Percentiles rank a stretch among this genome's conserved stretches.
Evolutionary conservation across 169 alveolate species (phyloP).

Genomic region (Cryptosporidium meleagridis): DNA sequence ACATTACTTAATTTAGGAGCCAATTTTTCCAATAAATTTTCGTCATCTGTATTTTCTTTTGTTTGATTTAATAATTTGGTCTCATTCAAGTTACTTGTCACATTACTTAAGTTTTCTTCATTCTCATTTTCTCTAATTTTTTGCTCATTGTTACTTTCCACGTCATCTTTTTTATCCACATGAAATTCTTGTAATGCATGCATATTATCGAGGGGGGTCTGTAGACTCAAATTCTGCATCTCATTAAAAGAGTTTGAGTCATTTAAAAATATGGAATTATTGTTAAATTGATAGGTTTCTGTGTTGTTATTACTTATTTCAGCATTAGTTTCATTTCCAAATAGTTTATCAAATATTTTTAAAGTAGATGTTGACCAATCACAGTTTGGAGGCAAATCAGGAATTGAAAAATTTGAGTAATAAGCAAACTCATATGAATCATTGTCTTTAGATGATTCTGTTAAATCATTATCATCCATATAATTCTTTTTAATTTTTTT

Average conservation of each 20-base stretch:
- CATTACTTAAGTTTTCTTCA: neutral
- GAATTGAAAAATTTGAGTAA: neutral
- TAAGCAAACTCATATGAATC: neutral
- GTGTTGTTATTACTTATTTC: too few species aligned
- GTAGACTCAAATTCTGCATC: neutral
- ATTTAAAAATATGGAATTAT: neutral
- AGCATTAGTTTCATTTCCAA: neutral
- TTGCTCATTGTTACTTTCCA: neutral
- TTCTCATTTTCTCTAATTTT: neutral
- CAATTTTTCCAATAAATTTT: neutral
- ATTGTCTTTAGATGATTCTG: neutral
- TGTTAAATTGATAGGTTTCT: neutral
- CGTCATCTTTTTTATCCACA: slow-evolving; percentile 7
- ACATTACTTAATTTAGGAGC: neutral
- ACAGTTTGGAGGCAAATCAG: slow-evolving; percentile 40
- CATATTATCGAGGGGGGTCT: neutral
- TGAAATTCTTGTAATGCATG: neutral
- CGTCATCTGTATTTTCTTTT: neutral
- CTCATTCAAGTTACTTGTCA: neutral
- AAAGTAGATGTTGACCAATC: neutral
- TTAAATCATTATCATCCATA: neutral
- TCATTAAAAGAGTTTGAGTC: neutral
- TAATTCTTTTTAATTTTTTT: neutral
- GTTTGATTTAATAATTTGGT: neutral
- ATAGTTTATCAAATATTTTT: neutral